Evolutionary conservation across 1,139 yeast species (phyloP).

Genomic region (Suhomyces bolitotheri): DNA sequence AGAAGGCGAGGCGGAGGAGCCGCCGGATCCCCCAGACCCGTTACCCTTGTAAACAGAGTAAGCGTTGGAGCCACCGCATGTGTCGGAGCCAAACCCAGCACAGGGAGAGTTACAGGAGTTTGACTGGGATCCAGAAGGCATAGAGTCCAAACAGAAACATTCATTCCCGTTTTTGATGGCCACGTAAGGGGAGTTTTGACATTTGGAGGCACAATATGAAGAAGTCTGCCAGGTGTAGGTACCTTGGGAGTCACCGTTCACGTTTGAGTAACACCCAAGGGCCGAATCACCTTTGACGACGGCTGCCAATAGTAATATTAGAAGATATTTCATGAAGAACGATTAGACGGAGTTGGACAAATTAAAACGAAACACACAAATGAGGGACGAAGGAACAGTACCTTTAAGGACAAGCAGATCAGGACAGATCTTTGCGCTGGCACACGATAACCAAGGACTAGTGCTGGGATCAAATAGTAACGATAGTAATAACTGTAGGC

Average conservation of each 20-base stretch:
- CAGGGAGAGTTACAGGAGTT: conserved; percentile 50
- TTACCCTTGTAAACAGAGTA: conserved; percentile 42
- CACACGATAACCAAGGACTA: too few relatives aligned
- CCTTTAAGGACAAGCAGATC: background rate
- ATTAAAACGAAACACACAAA: too few relatives aligned
- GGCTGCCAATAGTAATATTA: conserved; percentile 3
- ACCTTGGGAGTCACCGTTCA: conserved; percentile 35
- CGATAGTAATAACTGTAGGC: too few relatives aligned
- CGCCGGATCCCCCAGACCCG: conserved; percentile 16
- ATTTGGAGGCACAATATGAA: conserved; percentile 45
- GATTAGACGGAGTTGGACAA: background rate
- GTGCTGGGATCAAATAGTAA: too few relatives aligned
- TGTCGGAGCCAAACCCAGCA: conserved; percentile 49
- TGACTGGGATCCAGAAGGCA: conserved; percentile 43
- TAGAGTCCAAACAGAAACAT: conserved; percentile 64
- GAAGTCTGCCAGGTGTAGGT: conserved; percentile 50
- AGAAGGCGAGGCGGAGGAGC: conserved; percentile 5
- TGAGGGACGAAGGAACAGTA: background rate
- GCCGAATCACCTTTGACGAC: conserved; percentile 8
- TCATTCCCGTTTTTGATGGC: conserved; percentile 58
- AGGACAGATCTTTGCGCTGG: too few relatives aligned
- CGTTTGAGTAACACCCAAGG: conserved; percentile 37
- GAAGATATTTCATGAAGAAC: conserved; percentile 3
- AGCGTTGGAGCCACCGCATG: conserved; percentile 57
- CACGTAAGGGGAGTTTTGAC: conserved; percentile 54